Percentiles rank a stretch among this genome's conserved stretches.
These are phyloP conservation scores for Eucalyptus coolabah DNA, from an alignment of 345 rosid species.

Conservation along the genomic window DNA sequence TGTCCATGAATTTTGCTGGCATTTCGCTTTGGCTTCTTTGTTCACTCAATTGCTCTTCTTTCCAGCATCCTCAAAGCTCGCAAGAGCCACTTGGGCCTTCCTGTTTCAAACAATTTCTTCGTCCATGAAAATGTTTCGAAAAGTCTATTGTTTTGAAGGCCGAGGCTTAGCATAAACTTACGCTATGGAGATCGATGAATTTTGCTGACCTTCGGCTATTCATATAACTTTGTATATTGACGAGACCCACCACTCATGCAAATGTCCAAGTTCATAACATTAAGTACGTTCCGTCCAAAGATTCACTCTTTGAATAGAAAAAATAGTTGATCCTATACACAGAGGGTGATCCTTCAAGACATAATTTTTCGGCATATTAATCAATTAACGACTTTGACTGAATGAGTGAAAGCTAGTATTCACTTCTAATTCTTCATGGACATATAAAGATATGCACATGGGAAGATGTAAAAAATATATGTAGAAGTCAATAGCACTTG, in stretches of 20 bases:
- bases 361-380: background rate
- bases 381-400: background rate
- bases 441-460: too few relatives aligned
- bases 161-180: background rate
- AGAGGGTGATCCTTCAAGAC: background rate
- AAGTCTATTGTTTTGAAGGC: background rate
- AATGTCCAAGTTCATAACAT: background rate
- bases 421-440: too few relatives aligned
- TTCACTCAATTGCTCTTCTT: accelerated
- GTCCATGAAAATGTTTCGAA: too few relatives aligned
- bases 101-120: background rate
- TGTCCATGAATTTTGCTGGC: accelerated
- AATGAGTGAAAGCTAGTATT: too few relatives aligned
- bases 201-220: background rate
- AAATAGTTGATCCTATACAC: accelerated
- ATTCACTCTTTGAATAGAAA: background rate
- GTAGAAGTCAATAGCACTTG: accelerated
- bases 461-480: too few relatives aligned
- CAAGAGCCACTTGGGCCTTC: background rate
- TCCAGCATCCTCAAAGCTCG: background rate
- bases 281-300: background rate
- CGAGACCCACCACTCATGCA: accelerated
- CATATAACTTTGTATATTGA: background rate
- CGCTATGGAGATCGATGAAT: accelerated
- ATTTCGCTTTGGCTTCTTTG: background rate